These are phyloP conservation scores for Phytopythium sindhum DNA, from an alignment of 352 stramenopile species.

Conservation along the genomic window DNA sequence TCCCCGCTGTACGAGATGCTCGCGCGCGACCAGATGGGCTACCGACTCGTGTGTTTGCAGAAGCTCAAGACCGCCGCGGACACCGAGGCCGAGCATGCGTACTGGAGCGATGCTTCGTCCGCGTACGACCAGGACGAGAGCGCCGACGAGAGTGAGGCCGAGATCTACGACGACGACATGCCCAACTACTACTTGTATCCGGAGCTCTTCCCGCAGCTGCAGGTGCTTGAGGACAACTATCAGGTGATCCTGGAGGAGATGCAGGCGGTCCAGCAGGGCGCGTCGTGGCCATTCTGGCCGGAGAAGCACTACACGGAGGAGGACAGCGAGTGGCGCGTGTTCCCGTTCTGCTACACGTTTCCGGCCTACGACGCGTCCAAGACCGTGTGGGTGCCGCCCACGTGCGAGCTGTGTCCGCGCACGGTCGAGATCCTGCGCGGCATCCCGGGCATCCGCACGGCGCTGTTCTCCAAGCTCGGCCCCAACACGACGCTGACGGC, in stretches of 20 bases:
- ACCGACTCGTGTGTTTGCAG: constrained; percentile 44
- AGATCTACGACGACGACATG: constrained; percentile 69
- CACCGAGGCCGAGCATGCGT: constrained; percentile 26
- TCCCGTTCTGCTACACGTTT: constrained; percentile 91
- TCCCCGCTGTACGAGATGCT: constrained; percentile 44
- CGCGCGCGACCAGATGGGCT: constrained; percentile 43
- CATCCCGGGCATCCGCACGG: constrained; percentile 73
- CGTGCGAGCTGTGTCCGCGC: constrained; percentile 72
- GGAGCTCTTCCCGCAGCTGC: constrained; percentile 75
- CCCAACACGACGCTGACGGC: constrained; percentile 66
- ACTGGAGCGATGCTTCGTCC: constrained; percentile 17
- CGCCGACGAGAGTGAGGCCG: constrained; percentile 37
- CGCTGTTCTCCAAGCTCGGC: constrained; percentile 89
- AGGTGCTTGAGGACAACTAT: constrained; percentile 66
- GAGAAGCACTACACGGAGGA: constrained; percentile 81
- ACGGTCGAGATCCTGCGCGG: constrained; percentile 65
- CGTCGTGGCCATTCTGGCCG: constrained; percentile 80
- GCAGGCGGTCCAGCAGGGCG: constrained; percentile 40
- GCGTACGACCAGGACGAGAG: constrained; percentile 8
- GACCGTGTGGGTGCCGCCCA: constrained; percentile 77
- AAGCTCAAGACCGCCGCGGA: constrained; percentile 26
- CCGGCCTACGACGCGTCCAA: constrained; percentile 82
- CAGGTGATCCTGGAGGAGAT: constrained; percentile 81
- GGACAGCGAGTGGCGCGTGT: constrained; percentile 80
- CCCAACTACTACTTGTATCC: constrained; percentile 76